A percentile compares a stretch with the other conserved stretches of the same genome.
phyloP scores from a whole-genome alignment of 2,329 filamentous ascomycete species.

The Mollisia scopiformis region DNA sequence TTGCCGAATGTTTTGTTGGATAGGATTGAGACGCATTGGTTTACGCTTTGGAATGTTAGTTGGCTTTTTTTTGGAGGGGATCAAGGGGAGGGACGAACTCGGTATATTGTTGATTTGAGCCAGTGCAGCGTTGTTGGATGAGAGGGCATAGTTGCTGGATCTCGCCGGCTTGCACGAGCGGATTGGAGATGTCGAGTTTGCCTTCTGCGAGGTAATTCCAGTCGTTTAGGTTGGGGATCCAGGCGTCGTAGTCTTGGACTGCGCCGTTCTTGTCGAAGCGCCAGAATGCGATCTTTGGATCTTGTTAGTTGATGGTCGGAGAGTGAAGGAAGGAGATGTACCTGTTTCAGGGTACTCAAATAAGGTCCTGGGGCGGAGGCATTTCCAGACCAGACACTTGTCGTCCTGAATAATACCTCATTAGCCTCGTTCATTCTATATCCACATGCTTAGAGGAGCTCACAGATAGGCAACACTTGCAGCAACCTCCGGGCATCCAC shows the following conservation, averaged over 20 bases:
- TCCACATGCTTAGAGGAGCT: background rate
- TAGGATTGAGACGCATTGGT: conserved; percentile 39
- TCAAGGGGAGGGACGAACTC: conserved; percentile 4
- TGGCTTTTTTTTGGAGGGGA: background rate
- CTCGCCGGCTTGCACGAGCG: conserved; percentile 32
- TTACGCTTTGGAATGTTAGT: conserved; percentile 23
- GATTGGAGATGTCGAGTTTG: conserved; percentile 33
- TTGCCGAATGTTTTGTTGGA: conserved; percentile 41
- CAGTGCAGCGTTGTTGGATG: conserved; percentile 41
- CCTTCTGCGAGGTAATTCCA: conserved; percentile 38
- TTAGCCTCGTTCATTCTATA: background rate
- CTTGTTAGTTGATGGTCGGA: background rate
- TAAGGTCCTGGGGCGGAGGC: conserved; percentile 35
- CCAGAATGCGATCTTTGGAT: conserved; percentile 45
- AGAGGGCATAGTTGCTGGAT: conserved; percentile 39
- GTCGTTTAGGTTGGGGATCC: conserved; percentile 44
- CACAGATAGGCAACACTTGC: conserved; percentile 41
- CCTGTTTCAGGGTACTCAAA: conserved; percentile 40
- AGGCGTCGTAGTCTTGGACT: conserved; percentile 47
- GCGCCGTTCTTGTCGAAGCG: conserved; percentile 47
- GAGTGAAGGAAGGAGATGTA: background rate
- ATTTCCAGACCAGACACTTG: conserved; percentile 37
- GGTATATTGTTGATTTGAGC: conserved; percentile 41
- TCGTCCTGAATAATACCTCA: conserved; percentile 21
- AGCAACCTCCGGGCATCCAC: conserved; percentile 41